Base-by-base conservation (phyloP, 2,329 filamentous ascomycete species). In the Ophiostoma piceae region DNA sequence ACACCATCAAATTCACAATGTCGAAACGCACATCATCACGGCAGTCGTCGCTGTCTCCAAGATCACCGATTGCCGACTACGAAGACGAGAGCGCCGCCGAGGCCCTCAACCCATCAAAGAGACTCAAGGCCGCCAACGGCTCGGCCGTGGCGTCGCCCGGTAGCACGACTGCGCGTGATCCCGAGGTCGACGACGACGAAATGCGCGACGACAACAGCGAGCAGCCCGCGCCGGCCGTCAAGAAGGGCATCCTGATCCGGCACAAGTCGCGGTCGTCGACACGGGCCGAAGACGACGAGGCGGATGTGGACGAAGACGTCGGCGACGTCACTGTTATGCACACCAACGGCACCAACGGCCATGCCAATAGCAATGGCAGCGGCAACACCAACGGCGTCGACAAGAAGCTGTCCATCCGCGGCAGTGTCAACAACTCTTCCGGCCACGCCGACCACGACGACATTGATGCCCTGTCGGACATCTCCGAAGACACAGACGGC, bases 401-500 rank as follows among this genome's bases (percentile, higher is more conserved):
- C 39, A 43, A 65, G 62, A 65, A 65, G 35, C 35, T 39, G 29
- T 35, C 57, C 5, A 4, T n/a, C 19, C 60, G 57, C 41, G 39
- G 57, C 14, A 62, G 26, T 16, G 26, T 35, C 26, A 62, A 62
- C 57, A 29, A 32, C 26, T 14, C 57, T 14, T 62, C 37, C 19
- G 41, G 26, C 65, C 32, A 22, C 16, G 9, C 62, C 7, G 41
- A 37, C 67, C 57, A 9, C 32, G 80, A 84, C 68, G 78, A 84
- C 71, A 80, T 87, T 62, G 84, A 86, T 71, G 84, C 82, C 74
- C 80, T 86, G 80, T 87, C 87, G 68, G 91, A 93, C 69, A 89
- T 98, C 71, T 97, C 93, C 8, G 92, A 92, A 68, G 95, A 99
- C 79, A 96, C 92, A 67, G 94, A 92, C 43, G 92, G 92, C 78